A percentile compares a stretch with the other conserved stretches of the same genome.
phyloP scores from a whole-genome alignment of 1,284 basidiomycete genomes.

The Sporisorium iseilematis-ciliati region DNA sequence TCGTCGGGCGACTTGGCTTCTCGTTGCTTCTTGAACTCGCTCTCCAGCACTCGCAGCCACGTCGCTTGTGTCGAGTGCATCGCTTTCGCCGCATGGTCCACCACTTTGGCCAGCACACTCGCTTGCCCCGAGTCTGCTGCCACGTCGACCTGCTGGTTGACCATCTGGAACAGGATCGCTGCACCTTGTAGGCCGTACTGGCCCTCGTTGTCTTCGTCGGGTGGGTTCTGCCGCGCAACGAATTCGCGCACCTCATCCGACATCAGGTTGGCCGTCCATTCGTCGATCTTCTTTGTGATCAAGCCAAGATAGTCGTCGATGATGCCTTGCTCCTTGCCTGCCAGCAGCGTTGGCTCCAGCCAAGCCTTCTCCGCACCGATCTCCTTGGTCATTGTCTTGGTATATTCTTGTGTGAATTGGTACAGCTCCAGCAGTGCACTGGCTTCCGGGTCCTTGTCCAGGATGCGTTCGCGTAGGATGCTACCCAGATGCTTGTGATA shows the following conservation, averaged over 20 bases:
- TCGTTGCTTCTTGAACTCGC: conserved; percentile 86
- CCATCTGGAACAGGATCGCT: conserved; percentile 94
- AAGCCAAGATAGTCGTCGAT: conserved; percentile 96
- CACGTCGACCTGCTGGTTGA: conserved; percentile 95
- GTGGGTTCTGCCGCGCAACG: conserved; percentile 82
- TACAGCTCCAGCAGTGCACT: conserved; percentile 86
- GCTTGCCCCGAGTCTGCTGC: conserved; percentile 96
- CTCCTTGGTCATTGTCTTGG: conserved; percentile 88
- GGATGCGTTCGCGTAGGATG: conserved; percentile 80
- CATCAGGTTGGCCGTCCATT: conserved; percentile 96
- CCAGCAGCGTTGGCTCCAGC: conserved; percentile 78
- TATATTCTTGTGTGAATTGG: conserved; percentile 95
- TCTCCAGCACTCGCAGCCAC: conserved; percentile 86
- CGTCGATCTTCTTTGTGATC: conserved; percentile 94
- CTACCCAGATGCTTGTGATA: conserved; percentile 91
- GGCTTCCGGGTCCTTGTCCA: conserved; percentile 82
- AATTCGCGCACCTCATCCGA: conserved; percentile 89
- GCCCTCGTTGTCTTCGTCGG: conserved; percentile 88
- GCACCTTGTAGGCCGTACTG: conserved; percentile 92
- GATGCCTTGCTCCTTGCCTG: conserved; percentile 90
- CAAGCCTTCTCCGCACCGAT: conserved; percentile 78
- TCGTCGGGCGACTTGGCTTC: conserved; percentile 85
- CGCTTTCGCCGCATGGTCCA: conserved; percentile 87
- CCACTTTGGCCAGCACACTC: conserved; percentile 88
- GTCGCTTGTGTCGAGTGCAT: conserved; percentile 90